These are phyloP conservation scores for Wallacemonas sp. DNA, from an alignment of 208 protist genomes.

Conservation along the genomic window DNA sequence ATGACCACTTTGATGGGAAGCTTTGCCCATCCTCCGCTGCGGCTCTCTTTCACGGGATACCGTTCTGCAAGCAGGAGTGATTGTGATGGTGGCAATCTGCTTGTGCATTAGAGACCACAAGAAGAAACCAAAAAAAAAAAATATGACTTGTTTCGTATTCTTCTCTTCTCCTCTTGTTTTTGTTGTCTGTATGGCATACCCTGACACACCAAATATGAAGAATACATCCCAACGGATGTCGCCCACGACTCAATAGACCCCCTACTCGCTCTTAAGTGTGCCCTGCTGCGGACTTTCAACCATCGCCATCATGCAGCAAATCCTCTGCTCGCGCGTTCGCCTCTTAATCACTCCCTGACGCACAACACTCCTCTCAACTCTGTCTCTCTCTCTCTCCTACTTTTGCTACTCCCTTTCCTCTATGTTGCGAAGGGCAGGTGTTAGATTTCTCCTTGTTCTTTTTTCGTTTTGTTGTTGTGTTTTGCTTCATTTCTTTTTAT, in stretches of 20 bases:
- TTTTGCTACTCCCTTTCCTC: slow-evolving; percentile 10
- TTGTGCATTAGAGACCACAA: no score
- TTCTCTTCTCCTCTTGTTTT: slow-evolving; percentile 17
- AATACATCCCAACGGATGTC: no score
- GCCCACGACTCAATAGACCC: no score
- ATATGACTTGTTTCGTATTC: neutral
- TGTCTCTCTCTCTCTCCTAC: neutral
- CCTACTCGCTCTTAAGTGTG: no score
- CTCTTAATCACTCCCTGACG: neutral
- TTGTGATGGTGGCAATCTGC: no score
- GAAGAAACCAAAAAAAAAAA: neutral
- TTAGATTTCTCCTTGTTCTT: no score
- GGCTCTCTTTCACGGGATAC: slow-evolving; percentile 24
- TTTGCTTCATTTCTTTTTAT: slow-evolving; percentile 18
- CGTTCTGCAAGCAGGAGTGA: neutral
- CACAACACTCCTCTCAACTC: neutral
- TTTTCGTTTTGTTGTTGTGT: slow-evolving; percentile 23
- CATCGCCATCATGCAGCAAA: no score
- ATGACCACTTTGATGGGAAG: slow-evolving; percentile 22
- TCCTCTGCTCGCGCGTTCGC: no score
- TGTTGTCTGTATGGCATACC: slow-evolving; percentile 1
- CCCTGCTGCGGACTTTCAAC: no score
- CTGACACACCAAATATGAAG: no score
- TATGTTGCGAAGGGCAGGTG: no score
- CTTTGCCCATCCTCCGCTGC: slow-evolving; percentile 34